These are phyloP conservation scores for Tricholoma hemisulphureum DNA, from an alignment of 768 basidiomycete genomes.

Conservation along the genomic window DNA sequence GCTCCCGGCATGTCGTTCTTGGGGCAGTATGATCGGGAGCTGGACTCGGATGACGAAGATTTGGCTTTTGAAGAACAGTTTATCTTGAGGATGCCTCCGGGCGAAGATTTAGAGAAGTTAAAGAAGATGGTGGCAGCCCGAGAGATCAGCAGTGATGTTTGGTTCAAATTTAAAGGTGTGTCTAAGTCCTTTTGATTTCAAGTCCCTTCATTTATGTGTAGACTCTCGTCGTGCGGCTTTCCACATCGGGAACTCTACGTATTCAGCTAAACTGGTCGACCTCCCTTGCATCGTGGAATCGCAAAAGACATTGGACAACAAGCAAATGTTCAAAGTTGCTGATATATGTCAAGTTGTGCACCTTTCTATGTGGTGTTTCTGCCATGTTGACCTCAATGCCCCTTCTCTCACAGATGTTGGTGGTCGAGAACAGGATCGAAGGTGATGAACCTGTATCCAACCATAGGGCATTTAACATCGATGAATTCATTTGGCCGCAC, in stretches of 20 bases:
- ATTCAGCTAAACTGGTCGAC: conserved; percentile 93
- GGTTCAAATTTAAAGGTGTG: conserved; percentile 97
- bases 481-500: conserved; percentile 97
- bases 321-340: conserved; percentile 98
- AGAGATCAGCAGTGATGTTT: conserved; percentile 80
- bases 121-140: conserved; percentile 79
- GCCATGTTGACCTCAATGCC: conserved; percentile 2
- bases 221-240: conserved; percentile 91
- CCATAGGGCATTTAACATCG: conserved; percentile 77
- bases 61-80: conserved; percentile 97
- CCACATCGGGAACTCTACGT: conserved; percentile 76
- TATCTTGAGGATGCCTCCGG: conserved; percentile 83
- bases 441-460: conserved; percentile 63
- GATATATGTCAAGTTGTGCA: conserved; percentile 89
- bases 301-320: conserved; percentile 94
- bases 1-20: conserved; percentile 86
- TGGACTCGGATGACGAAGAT: conserved; percentile 95
- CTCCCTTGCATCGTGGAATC: conserved; percentile 91
- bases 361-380: neutral
- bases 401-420: conserved; percentile 69
- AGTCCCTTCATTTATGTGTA: conserved; percentile 25
- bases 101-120: conserved; percentile 76
- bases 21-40: conserved; percentile 88
- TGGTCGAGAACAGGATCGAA: conserved; percentile 74
- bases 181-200: neutral